Conservation (phyloP, 129 eudicot species). For the Chrysanthemum lavandulifolium region DNA sequence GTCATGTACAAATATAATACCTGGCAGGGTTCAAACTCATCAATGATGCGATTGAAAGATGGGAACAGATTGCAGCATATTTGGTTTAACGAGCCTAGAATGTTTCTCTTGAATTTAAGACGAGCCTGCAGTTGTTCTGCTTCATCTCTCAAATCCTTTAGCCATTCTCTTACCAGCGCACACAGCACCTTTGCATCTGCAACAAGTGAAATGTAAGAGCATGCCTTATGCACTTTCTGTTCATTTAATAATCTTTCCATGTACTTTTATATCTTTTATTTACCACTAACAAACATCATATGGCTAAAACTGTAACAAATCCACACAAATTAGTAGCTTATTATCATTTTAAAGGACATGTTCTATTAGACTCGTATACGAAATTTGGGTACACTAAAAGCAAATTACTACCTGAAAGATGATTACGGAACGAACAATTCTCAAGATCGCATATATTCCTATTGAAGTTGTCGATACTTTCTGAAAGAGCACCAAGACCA, state of each 20-base stretch:
- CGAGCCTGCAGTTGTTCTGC: conserved; percentile 60
- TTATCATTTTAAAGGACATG: conserved; percentile 9
- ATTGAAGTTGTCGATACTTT: conserved; percentile 50
- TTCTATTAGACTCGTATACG: not conserved
- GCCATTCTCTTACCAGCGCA: conserved; percentile 71
- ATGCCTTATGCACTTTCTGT: conserved; percentile 14
- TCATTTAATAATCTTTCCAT: conserved; percentile 4
- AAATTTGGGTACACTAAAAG: not conserved
- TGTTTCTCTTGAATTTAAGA: conserved; percentile 57
- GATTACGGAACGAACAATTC: conserved; percentile 72
- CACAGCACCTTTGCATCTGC: conserved; percentile 58
- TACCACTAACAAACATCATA: conserved; percentile 18
- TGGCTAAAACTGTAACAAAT: conserved; percentile 7
- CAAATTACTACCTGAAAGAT: conserved; percentile 55
- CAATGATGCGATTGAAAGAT: conserved; percentile 56
- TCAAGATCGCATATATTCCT: conserved; percentile 71
- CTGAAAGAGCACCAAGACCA: conserved; percentile 49
- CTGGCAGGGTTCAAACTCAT: conserved; percentile 68
- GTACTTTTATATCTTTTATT: not conserved
- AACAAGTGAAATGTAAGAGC: conserved; percentile 19
- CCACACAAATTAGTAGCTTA: not conserved
- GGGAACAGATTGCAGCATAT: conserved; percentile 73
- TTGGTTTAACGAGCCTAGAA: conserved; percentile 55
- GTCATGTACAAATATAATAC: conserved; percentile 32
- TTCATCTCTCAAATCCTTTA: conserved; percentile 64